Conservation (phyloP, 345 rosid genomes). For the Streptanthus diversifolius region DNA sequence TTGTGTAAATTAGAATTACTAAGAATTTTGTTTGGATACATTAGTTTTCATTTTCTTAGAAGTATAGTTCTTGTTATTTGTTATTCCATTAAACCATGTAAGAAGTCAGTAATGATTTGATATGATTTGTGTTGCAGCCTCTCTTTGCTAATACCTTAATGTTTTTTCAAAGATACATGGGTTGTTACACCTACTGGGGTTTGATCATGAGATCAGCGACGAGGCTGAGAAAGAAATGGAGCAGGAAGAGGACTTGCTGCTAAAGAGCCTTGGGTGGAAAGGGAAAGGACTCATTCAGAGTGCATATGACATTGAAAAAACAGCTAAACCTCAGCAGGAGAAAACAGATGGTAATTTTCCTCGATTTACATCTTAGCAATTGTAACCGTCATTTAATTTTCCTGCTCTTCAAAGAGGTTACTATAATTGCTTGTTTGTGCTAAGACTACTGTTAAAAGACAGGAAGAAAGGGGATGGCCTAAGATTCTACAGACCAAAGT, state of each 20-base stretch:
- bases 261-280: slow-evolving; percentile 85
- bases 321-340: slow-evolving; percentile 37
- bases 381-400: neutral
- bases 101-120: neutral
- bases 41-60: neutral
- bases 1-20: neutral
- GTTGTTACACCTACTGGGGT: slow-evolving; percentile 82
- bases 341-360: slow-evolving; percentile 55
- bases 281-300: slow-evolving; percentile 93
- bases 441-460: slow-evolving; percentile 59
- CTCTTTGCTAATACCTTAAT: neutral
- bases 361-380: neutral
- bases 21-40: neutral
- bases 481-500: slow-evolving; percentile 83
- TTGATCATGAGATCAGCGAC: slow-evolving; percentile 92
- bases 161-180: slow-evolving; percentile 70
- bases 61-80: neutral
- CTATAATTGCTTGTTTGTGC: slow-evolving; percentile 20
- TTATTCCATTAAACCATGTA: neutral
- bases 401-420: neutral
- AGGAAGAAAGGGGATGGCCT: slow-evolving; percentile 85
- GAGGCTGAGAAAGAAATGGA: slow-evolving; percentile 98
- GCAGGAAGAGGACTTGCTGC: slow-evolving; percentile 69
- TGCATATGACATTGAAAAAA: slow-evolving; percentile 53
- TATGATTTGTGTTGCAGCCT: neutral